These are phyloP conservation scores for Knoxdaviesia proteae DNA, from an alignment of 2,329 filamentous ascomycete species.

Conservation along the genomic window DNA sequence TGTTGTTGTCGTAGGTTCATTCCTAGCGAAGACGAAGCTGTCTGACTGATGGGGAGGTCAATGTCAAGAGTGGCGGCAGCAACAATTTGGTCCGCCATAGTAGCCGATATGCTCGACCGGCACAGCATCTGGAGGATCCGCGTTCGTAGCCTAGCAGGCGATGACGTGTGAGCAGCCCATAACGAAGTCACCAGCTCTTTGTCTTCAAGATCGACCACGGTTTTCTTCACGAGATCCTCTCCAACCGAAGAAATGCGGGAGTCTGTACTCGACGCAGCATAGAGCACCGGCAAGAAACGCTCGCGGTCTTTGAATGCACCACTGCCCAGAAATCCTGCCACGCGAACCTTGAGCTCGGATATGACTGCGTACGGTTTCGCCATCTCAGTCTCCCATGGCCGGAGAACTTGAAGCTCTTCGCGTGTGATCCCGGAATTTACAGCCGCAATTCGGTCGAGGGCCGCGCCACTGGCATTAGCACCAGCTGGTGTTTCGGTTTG, in stretches of 20 bases:
- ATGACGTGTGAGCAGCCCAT: constrained; percentile 52
- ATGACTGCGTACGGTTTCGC: constrained; percentile 5
- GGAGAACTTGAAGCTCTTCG: constrained; percentile 49
- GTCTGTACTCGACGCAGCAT: constrained; percentile 65
- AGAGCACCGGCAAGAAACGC: constrained; percentile 64
- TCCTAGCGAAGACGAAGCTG: neutral
- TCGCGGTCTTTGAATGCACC: constrained; percentile 71
- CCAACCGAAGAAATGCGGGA: constrained; percentile 66
- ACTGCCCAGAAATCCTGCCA: constrained; percentile 55
- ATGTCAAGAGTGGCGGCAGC: constrained; percentile 33
- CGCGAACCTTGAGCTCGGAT: constrained; percentile 30
- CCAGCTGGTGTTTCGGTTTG: constrained; percentile 4
- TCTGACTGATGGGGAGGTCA: neutral
- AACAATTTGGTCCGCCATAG: constrained; percentile 45
- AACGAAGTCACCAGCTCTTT: constrained; percentile 38
- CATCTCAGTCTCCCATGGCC: constrained; percentile 29
- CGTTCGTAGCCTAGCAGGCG: constrained; percentile 52
- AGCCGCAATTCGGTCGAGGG: neutral
- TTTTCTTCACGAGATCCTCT: constrained; percentile 73
- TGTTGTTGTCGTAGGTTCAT: constrained; percentile 4
- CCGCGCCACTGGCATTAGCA: constrained; percentile 5
- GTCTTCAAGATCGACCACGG: constrained; percentile 54
- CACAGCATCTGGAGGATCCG: constrained; percentile 56
- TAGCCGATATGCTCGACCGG: constrained; percentile 55
- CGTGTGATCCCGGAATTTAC: constrained; percentile 21